Base-by-base conservation (phyloP, 2,329 filamentous ascomycete species). In the Drechslerella coelobrocha region DNA sequence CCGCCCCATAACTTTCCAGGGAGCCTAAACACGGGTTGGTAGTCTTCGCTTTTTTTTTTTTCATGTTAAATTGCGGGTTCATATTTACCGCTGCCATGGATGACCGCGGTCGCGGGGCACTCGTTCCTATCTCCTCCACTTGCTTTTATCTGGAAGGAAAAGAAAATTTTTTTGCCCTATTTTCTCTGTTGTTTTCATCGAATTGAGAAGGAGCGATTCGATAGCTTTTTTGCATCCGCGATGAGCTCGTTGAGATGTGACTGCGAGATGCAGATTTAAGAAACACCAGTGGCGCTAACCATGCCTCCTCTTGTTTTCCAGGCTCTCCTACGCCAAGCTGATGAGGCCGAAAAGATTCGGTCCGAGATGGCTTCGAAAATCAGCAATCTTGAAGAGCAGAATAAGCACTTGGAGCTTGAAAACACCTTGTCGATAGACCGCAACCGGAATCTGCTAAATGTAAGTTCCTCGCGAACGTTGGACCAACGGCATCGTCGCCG, bases 261-360 rank as follows among this genome's bases (percentile, higher is more conserved):
- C 34, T 69, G 39, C 65, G 57, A 69, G 65, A 68, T 52, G 31
- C 57, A 29, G 45, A 24, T 34, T 69, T 69, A 62, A 69, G 57
- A 21, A 60, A 52, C 41, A 43, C 47, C 50, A 41, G 41, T 57
- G 17, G 59, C 29, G 54, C 66, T 72, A 53, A 72, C 60, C 31
- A 63, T 60, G 66, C 41, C 37, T 51, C 65, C 66, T 45, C 31
- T 37, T 14, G 47, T 55, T 53, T 60, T 71, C 59, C 53, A 97
- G 94, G 92, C 92, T 69, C 84, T 99, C 62, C 86, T 99, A 43
- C 87, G 89, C 73, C 97, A 96, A 80, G 93, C 97, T 84, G 88
- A 88, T 75, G 91, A 96, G 79, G 91, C 92, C 68, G 92, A 96
- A 82, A 86, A 87, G 75, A 92, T 97, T 78, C 89, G 92, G 71